Percentiles rank a stretch among this genome's conserved stretches.
phyloP scores from a whole-genome alignment of 352 stramenopile genomes.

The Phytophthora litchii region DNA sequence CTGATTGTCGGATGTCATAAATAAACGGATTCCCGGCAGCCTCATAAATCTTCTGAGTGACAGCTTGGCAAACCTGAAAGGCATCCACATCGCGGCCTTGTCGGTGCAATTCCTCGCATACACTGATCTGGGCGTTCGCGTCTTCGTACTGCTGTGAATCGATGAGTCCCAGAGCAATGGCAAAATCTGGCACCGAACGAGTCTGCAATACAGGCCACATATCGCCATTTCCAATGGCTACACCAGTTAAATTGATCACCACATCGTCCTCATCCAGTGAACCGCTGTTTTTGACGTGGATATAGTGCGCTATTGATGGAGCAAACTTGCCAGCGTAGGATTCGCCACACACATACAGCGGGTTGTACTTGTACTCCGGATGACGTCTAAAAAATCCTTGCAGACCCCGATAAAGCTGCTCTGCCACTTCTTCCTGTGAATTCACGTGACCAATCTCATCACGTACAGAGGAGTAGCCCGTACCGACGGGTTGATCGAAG shows the following conservation, averaged over 20 bases:
- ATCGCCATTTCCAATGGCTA: conserved; percentile 91
- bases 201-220: conserved; percentile 88
- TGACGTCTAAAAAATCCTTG: conserved; percentile 91
- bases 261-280: conserved; percentile 37
- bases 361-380: conserved; percentile 71
- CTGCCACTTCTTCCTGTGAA: conserved; percentile 67
- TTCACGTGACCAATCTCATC: conserved; percentile 76
- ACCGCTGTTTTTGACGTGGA: conserved; percentile 86
- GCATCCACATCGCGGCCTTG: conserved; percentile 77
- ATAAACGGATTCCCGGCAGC: conserved; percentile 82
- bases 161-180: conserved; percentile 79
- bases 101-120: conserved; percentile 77
- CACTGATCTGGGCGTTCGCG: conserved; percentile 73
- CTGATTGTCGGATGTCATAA: conserved; percentile 79
- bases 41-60: conserved; percentile 80
- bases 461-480: conserved; percentile 75
- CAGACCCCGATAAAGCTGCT: conserved; percentile 94
- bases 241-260: conserved; percentile 80
- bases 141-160: conserved; percentile 84
- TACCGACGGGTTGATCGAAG: conserved; percentile 84
- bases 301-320: conserved; percentile 93
- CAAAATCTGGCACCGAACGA: conserved; percentile 81
- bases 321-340: conserved; percentile 98
- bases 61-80: conserved; percentile 68
- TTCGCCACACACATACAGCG: conserved; percentile 86